These are phyloP conservation scores for Rhinocladiella similis DNA, from an alignment of 2,329 filamentous ascomycete genomes.

Conservation along the genomic window DNA sequence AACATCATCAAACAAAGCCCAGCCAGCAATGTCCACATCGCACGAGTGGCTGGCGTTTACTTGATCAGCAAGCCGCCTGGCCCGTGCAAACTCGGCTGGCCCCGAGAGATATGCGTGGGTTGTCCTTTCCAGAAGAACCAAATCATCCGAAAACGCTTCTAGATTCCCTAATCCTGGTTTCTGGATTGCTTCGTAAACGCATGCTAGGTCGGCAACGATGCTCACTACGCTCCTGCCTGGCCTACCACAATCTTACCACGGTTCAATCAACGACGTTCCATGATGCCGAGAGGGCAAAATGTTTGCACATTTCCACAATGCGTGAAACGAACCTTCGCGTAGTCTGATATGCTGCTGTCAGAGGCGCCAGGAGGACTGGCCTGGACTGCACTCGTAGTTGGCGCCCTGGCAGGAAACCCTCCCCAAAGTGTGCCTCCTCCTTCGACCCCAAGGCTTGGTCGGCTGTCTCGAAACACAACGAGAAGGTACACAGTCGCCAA, in stretches of 20 bases:
- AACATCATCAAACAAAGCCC: constrained; percentile 3
- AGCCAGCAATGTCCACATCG: constrained; percentile 11
- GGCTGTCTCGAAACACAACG: constrained; percentile 20
- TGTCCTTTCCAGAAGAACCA: constrained; percentile 17
- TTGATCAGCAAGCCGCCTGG: constrained; percentile 14
- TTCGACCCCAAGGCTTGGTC: constrained; percentile 2
- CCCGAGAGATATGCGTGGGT: constrained; percentile 18
- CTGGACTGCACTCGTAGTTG: constrained; percentile 8
- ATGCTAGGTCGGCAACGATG: constrained; percentile 6
- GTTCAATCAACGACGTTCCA: constrained; percentile 5
- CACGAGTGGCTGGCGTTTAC: constrained; percentile 8
- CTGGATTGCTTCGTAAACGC: constrained; percentile 18
- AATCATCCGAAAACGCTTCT: constrained; percentile 8
- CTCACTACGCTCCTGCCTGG: constrained; percentile 4
- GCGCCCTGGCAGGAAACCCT: constrained; percentile 12
- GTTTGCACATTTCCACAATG: constrained; percentile 1
- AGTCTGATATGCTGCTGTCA: constrained; percentile 12
- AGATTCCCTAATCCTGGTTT: constrained; percentile 6
- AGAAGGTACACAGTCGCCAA: constrained; percentile 5
- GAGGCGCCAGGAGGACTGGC: constrained; percentile 9
- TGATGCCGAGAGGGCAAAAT: neutral
- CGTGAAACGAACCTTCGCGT: constrained; percentile 14
- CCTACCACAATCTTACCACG: constrained; percentile 16
- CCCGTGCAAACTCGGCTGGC: constrained; percentile 17
- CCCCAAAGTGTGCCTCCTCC: constrained; percentile 1